Conservation (phyloP, 2,329 filamentous ascomycete species). For the Ophiostoma quercus region DNA sequence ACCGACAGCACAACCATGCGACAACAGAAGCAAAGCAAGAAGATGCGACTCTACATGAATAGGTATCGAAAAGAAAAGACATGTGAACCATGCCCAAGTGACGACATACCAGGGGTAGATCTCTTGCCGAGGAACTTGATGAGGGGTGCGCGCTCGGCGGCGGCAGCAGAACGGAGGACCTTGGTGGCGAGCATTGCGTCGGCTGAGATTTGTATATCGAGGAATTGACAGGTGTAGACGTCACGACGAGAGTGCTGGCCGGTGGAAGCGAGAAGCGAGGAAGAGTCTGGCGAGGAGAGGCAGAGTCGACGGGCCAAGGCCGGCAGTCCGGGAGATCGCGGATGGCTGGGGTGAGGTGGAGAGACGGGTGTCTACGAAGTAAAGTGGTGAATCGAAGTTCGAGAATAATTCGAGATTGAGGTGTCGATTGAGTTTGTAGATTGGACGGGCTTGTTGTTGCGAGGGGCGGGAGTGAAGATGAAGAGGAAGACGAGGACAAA, state of each 20-base stretch:
- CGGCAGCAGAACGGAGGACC: conserved; percentile 54
- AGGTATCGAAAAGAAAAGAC: no score
- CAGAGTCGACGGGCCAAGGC: not conserved
- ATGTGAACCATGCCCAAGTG: not conserved
- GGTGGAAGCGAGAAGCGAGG: not conserved
- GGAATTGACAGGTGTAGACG: not conserved
- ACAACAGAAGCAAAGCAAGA: not conserved
- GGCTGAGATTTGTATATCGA: not conserved
- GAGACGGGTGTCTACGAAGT: not conserved
- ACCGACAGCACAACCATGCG: not conserved
- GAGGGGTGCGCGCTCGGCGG: conserved; percentile 55
- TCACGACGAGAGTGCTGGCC: not conserved
- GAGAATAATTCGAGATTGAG: not conserved
- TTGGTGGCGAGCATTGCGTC: conserved; percentile 51
- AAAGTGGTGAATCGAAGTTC: not conserved
- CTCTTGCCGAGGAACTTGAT: conserved; percentile 60
- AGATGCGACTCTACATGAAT: no score
- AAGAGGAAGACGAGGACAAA: not conserved
- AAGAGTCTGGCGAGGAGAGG: not conserved
- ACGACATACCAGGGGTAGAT: conserved; percentile 50
- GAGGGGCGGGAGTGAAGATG: not conserved
- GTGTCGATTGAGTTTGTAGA: not conserved
- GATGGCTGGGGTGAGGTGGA: conserved; percentile 10
- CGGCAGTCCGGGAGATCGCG: conserved; percentile 10
- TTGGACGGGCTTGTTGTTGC: not conserved